phyloP scores from a whole-genome alignment of 345 rosid species.

The Populus alba region DNA sequence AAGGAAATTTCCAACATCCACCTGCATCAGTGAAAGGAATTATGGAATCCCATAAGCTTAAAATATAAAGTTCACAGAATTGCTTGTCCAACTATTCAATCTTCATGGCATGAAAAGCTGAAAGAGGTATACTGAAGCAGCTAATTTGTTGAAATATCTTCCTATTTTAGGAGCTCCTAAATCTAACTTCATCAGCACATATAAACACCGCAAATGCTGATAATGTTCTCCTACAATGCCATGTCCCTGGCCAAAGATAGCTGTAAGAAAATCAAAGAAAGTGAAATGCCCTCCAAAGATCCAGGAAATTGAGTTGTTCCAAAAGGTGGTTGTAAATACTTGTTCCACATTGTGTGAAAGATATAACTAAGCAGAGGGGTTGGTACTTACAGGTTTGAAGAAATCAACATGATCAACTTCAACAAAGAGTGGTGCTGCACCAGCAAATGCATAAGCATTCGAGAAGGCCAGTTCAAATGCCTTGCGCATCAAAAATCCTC shows the following conservation, averaged over 20 bases:
- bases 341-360: background rate
- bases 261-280: background rate
- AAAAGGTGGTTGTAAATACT: background rate
- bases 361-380: background rate
- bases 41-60: background rate
- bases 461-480: conserved; percentile 86
- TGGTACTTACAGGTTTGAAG: conserved; percentile 66
- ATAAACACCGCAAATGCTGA: background rate
- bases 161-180: too few species aligned
- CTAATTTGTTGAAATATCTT: background rate
- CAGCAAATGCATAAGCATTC: conserved; percentile 82
- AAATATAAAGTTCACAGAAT: background rate
- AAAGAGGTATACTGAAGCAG: background rate
- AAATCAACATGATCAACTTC: conserved; percentile 94
- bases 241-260: background rate
- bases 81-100: background rate
- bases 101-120: background rate
- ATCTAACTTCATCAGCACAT: background rate
- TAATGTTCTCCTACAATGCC: background rate
- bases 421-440: conserved; percentile 64
- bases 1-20: conserved; percentile 83
- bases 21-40: conserved; percentile 41
- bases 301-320: background rate
- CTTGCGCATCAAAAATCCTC: conserved; percentile 84
- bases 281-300: background rate